Conservation (phyloP, 805 yeast species). For the Wickerhamomyces silvicola region DNA sequence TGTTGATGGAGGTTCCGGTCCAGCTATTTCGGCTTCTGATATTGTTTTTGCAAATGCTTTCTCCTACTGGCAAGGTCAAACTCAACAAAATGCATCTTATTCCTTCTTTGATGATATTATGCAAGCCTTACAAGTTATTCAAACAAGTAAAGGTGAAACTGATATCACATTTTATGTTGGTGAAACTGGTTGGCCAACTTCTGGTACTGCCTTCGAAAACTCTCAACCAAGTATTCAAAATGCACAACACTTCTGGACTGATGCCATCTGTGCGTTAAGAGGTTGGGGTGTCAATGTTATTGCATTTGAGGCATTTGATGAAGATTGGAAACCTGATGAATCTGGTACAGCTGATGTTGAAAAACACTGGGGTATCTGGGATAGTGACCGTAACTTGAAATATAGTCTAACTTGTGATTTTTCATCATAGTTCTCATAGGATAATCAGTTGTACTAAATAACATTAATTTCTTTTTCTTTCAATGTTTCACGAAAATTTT, state of each 20-base stretch:
- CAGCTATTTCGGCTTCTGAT: constrained; percentile 78
- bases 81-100: constrained; percentile 72
- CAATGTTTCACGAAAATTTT: no score
- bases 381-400: constrained; percentile 39
- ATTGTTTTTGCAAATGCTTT: constrained; percentile 90
- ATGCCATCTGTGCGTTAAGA: constrained; percentile 88
- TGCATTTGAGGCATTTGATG: constrained; percentile 93
- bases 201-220: constrained; percentile 64
- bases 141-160: constrained; percentile 78
- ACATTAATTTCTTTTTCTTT: no score
- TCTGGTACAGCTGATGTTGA: constrained; percentile 84
- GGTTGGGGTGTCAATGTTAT: constrained; percentile 94
- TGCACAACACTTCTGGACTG: constrained; percentile 78
- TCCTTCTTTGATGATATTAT: constrained; percentile 95
- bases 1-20: constrained; percentile 67
- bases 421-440: constrained; percentile 23
- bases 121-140: constrained; percentile 92
- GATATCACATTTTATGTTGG: constrained; percentile 92
- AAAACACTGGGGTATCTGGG: constrained; percentile 92
- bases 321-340: constrained; percentile 91
- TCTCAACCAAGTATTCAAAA: constrained; percentile 66
- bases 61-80: constrained; percentile 98
- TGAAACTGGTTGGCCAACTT: constrained; percentile 96
- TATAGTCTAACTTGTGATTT: constrained; percentile 44
- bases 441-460: no score